These are phyloP conservation scores for Epichloe hybrida DNA, from an alignment of 2,329 filamentous ascomycete species.

Conservation along the genomic window DNA sequence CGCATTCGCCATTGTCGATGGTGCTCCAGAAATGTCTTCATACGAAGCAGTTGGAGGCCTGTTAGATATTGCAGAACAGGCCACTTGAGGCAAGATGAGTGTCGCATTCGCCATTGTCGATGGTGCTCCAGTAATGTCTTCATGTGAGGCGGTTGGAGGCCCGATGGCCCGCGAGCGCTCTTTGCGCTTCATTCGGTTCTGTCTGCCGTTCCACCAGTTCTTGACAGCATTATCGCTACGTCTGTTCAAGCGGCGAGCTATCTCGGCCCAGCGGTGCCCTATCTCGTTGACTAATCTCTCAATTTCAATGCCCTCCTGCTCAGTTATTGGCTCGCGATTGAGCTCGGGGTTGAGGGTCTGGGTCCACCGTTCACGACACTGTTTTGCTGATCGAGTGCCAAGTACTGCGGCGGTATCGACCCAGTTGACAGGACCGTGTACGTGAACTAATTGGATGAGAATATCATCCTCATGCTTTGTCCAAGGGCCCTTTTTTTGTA, in stretches of 20 bases:
- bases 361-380: slow-evolving; percentile 87
- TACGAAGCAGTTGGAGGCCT: no score
- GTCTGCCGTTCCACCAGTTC: slow-evolving; percentile 95
- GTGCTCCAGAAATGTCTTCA: no score
- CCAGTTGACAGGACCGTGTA: slow-evolving; percentile 75
- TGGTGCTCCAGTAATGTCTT: not conserved
- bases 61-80: no score
- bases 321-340: slow-evolving; percentile 60
- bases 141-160: not conserved
- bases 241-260: slow-evolving; percentile 66
- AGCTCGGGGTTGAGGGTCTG: slow-evolving; percentile 76
- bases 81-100: not conserved
- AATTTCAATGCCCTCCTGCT: slow-evolving; percentile 59
- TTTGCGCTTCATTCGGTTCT: slow-evolving; percentile 58
- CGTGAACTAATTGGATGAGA: slow-evolving; percentile 56
- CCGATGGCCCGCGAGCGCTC: not conserved
- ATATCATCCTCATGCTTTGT: slow-evolving; percentile 61
- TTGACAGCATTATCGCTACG: slow-evolving; percentile 93
- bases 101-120: not conserved
- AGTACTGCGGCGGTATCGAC: slow-evolving; percentile 70
- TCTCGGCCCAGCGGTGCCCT: slow-evolving; percentile 88
- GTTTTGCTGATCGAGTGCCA: slow-evolving; percentile 71
- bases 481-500: slow-evolving; percentile 58
- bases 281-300: slow-evolving; percentile 62
- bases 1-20: not conserved